A percentile compares a stretch with the other conserved stretches of the same genome.
Evolutionary conservation across 192 early-diverging fungal species (phyloP).

Genomic region (Powellomyces hirtus): DNA sequence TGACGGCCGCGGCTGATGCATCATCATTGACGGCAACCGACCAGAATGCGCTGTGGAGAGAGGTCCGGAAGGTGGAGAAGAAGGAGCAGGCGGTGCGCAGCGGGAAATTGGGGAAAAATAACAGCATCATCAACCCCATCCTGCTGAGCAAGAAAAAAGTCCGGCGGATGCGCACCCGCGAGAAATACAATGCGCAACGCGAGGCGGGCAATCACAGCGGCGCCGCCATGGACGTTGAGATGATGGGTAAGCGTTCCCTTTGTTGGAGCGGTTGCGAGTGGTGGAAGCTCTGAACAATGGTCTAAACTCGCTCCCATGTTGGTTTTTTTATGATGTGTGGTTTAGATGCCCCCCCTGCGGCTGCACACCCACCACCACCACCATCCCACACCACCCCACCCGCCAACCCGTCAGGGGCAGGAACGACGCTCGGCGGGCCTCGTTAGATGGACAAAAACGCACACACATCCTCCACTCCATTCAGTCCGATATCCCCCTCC

Average conservation of each 20-base stretch:
- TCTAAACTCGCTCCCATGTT: background rate
- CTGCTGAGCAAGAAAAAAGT: slow-evolving; percentile 26
- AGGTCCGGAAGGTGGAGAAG: slow-evolving; percentile 13
- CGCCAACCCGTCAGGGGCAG: background rate
- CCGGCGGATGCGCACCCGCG: background rate
- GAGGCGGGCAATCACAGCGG: background rate
- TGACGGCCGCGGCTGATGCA: background rate
- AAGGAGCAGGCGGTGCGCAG: slow-evolving; percentile 1
- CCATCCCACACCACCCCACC: background rate
- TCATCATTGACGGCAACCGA: background rate
- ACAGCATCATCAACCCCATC: background rate
- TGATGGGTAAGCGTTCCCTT: background rate
- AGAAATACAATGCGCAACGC: slow-evolving; percentile 9
- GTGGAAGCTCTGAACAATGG: background rate
- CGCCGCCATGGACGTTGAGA: slow-evolving; percentile 8
- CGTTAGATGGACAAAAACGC: too few species aligned
- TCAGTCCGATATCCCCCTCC: too few species aligned
- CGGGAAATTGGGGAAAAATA: slow-evolving; percentile 22
- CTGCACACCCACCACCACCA: background rate
- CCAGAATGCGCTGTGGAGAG: background rate
- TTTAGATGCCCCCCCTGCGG: background rate
- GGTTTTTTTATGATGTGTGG: background rate
- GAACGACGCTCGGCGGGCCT: background rate
- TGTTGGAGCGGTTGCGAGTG: too few species aligned
- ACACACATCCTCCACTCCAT: too few species aligned